phyloP scores from a whole-genome alignment of 768 basidiomycete genomes.

The Naganishia kalamii region DNA sequence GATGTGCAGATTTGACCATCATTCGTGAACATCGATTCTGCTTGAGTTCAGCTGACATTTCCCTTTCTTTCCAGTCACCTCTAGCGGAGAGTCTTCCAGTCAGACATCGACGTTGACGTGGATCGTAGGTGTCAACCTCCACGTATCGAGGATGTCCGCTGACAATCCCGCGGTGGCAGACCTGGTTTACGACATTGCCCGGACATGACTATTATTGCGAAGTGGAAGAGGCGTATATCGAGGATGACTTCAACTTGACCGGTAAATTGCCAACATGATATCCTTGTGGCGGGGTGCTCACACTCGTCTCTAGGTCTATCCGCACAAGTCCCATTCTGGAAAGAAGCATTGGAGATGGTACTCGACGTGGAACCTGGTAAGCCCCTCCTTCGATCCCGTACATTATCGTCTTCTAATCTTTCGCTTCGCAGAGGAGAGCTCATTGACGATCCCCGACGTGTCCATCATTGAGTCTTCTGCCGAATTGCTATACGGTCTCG shows the following conservation, averaged over 20 bases:
- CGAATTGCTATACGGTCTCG: constrained; percentile 92
- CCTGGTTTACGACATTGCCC: constrained; percentile 44
- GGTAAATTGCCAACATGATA: constrained; percentile 49
- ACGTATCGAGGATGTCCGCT: no score
- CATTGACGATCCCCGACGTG: constrained; percentile 92
- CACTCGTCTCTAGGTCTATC: constrained; percentile 30
- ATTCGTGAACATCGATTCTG: background rate
- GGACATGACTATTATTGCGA: constrained; percentile 94
- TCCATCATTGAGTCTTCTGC: constrained; percentile 97
- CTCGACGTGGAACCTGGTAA: constrained; percentile 96
- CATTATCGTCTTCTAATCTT: background rate
- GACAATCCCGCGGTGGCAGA: constrained; percentile 24
- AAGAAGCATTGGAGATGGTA: constrained; percentile 99
- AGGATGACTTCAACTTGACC: constrained; percentile 98
- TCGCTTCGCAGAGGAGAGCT: constrained; percentile 60
- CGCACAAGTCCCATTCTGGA: constrained; percentile 88
- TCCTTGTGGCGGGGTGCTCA: background rate
- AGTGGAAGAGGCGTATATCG: constrained; percentile 96
- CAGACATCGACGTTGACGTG: constrained; percentile 46
- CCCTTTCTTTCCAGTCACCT: constrained; percentile 31
- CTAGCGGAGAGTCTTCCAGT: constrained; percentile 41
- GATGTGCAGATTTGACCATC: background rate
- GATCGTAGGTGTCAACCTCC: constrained; percentile 34
- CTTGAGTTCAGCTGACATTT: background rate
- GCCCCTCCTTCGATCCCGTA: constrained; percentile 34